Conservation (phyloP, 257 asterid species). For the Lycium barbarum region DNA sequence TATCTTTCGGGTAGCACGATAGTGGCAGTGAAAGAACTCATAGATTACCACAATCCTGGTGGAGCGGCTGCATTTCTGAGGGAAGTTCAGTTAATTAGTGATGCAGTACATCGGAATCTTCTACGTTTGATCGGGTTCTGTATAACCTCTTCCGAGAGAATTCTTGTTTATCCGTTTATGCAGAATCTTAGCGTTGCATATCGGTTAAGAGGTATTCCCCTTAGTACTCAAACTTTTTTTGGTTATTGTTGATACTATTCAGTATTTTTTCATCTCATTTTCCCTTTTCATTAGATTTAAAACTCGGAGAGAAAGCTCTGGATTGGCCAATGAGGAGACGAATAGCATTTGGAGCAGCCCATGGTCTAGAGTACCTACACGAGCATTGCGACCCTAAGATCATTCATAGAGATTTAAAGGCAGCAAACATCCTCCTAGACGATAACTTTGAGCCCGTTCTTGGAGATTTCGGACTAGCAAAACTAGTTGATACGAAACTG, state of each 20-base stretch:
- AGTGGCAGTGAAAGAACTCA: constrained; percentile 83
- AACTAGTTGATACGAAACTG: constrained; percentile 66
- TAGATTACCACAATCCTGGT: constrained; percentile 76
- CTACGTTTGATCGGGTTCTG: constrained; percentile 84
- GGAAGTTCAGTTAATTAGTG: constrained; percentile 81
- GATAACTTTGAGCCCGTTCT: constrained; percentile 83
- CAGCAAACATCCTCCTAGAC: constrained; percentile 84
- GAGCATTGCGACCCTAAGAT: constrained; percentile 91
- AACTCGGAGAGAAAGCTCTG: constrained; percentile 76
- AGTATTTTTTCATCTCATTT: neutral
- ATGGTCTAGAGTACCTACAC: constrained; percentile 91
- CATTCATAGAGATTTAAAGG: constrained; percentile 89
- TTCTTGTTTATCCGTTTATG: constrained; percentile 93
- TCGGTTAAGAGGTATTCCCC: constrained; percentile 71
- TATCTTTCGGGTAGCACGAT: constrained; percentile 59
- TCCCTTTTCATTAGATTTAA: constrained; percentile 51
- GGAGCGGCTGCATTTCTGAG: constrained; percentile 90
- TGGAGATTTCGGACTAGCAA: constrained; percentile 93
- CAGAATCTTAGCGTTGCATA: constrained; percentile 87
- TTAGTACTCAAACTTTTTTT: neutral
- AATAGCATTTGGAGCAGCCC: constrained; percentile 90
- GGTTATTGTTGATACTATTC: neutral
- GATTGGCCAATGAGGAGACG: constrained; percentile 80
- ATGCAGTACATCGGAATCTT: constrained; percentile 84
- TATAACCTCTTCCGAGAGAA: constrained; percentile 73